phyloP scores from a whole-genome alignment of 495 filamentous ascomycete genomes.

The Lindgomyces ingoldianus region DNA sequence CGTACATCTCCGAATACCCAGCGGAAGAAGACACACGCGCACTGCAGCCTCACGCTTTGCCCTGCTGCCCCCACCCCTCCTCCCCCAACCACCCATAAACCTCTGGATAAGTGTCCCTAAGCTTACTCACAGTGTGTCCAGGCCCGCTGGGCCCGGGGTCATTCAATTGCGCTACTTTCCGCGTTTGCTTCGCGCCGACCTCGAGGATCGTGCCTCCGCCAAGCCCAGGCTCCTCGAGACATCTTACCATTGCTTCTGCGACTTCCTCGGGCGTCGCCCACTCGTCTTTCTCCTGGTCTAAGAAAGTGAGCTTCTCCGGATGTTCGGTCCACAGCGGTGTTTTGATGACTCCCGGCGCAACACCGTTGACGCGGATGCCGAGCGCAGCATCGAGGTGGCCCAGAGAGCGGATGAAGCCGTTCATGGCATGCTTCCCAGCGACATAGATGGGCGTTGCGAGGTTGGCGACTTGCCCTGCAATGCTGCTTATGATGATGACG shows the following conservation, averaged over 20 bases:
- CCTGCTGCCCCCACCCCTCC: conserved; percentile 34
- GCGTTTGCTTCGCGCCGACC: conserved; percentile 56
- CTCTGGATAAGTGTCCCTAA: conserved; percentile 47
- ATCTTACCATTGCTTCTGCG: conserved; percentile 62
- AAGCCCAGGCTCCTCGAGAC: conserved; percentile 53
- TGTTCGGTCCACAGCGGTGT: conserved; percentile 69
- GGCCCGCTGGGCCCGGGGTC: conserved; percentile 59
- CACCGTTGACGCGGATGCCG: conserved; percentile 64
- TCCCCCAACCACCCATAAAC: conserved; percentile 50
- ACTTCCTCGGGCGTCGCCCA: conserved; percentile 69
- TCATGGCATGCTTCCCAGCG: conserved; percentile 64
- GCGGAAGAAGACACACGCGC: background rate
- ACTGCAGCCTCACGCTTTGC: no score
- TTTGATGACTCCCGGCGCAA: conserved; percentile 67
- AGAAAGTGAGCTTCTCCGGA: conserved; percentile 63
- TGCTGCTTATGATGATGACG: conserved; percentile 62
- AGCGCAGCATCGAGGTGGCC: conserved; percentile 52
- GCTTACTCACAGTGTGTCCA: conserved; percentile 53
- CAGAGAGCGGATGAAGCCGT: conserved; percentile 59
- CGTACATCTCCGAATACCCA: conserved; percentile 7
- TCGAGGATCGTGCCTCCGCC: conserved; percentile 57
- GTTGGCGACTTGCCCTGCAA: conserved; percentile 60
- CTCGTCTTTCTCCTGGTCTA: conserved; percentile 52
- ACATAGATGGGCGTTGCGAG: conserved; percentile 60
- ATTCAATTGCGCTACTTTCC: conserved; percentile 55